A percentile compares a stretch with the other conserved stretches of the same genome.
Conservation (phyloP, 2,329 filamentous ascomycete genomes). For the Colletotrichum endophyticum region DNA sequence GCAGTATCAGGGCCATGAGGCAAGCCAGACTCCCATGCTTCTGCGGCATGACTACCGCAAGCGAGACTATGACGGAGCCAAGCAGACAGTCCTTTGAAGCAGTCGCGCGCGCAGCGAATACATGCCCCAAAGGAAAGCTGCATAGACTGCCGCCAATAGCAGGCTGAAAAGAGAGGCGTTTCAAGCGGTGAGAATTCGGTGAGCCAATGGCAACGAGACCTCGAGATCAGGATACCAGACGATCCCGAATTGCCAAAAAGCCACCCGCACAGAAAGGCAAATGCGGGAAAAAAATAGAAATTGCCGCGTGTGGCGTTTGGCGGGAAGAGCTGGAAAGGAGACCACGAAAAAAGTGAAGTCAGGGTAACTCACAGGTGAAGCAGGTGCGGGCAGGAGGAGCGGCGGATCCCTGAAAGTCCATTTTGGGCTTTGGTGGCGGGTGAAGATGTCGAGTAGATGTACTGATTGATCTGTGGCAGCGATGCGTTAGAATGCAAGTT, state of each 20-base stretch:
- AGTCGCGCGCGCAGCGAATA: neutral
- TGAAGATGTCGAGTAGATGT: neutral
- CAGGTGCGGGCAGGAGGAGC: constrained; percentile 41
- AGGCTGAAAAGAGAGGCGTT: neutral
- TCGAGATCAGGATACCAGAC: neutral
- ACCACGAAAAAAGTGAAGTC: neutral
- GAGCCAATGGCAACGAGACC: constrained; percentile 8
- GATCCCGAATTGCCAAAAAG: neutral
- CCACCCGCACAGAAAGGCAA: constrained; percentile 9
- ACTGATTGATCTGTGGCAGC: neutral
- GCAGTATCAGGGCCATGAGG: neutral
- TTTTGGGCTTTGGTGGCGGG: constrained; percentile 25
- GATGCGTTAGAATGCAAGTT: neutral
- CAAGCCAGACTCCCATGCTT: neutral
- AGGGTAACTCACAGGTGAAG: constrained; percentile 54
- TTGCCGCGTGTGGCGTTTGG: neutral
- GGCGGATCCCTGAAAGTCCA: constrained; percentile 36
- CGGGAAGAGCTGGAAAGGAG: neutral
- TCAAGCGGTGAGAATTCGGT: neutral
- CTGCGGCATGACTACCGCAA: neutral
- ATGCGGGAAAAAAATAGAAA: neutral
- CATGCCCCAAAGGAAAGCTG: neutral
- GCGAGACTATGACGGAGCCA: neutral
- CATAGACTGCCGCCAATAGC: constrained; percentile 10
- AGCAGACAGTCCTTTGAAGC: neutral